Base-by-base conservation (phyloP, 1,284 basidiomycete genomes). In the Apiotrichum gracile region DNA sequence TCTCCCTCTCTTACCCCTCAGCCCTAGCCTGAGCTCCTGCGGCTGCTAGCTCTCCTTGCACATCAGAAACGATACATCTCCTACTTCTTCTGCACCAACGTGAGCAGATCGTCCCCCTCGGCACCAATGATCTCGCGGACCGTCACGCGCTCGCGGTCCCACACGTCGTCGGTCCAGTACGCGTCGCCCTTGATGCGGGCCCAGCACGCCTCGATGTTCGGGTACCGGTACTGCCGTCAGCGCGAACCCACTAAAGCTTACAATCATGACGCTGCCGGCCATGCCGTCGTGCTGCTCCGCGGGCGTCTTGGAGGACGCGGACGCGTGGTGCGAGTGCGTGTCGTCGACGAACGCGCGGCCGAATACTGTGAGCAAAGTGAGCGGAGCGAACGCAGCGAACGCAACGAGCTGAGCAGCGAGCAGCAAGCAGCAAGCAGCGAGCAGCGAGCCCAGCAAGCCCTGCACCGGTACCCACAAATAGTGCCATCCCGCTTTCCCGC, bases 81-180 rank as follows among this genome's bases (percentile, higher is more conserved):
- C 29, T 31, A 24, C 31, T 45, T 45, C 17, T 24, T 25, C 46
- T 47, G 17, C 46, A 27, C 37, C 14, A 47, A 37, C 37, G n/a
- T 27, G 25, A 47, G 35, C n/a, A 39, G 37, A 21, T 47, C 46
- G 37, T 47, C 46, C 14, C 46, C 46, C 46, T 47, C 46, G 19
- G 37, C 37, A 13, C 46, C 46, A 19, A 47, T 47, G 37, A 47
- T 47, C 46, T 47, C 46, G 26, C 46, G 46, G 24, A 47, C 46
- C 19, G 39, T 37, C 1, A 47, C 35, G n/a, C 26, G 25, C 26
- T 47, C 46, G 47, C 59, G 49, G 55, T 73, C 68, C 70, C 70
- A 73, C 10, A 73, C 66, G 24, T 67, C 68, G 5, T 56, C 64
- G 2, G 63, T 65, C 64, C 65, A 73, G 52, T 73, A 73, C 25